Percentiles rank a stretch among this genome's conserved stretches.
phyloP scores from a whole-genome alignment of 2,329 filamentous ascomycete genomes.

The Phaeosphaeria sp. region DNA sequence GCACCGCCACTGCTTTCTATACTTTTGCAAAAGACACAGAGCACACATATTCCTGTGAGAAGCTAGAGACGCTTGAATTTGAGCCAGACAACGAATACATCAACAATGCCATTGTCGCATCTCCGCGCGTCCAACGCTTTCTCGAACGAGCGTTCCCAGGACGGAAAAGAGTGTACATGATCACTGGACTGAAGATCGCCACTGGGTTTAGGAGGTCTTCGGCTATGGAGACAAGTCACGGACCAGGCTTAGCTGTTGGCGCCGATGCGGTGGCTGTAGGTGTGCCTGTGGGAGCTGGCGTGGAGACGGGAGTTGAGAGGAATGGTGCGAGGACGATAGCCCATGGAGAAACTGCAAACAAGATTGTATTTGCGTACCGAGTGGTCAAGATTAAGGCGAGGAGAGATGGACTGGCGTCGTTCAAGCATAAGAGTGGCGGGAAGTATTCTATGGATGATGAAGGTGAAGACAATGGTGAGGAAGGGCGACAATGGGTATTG shows the following conservation, averaged over 20 bases:
- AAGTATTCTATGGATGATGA: constrained; percentile 2
- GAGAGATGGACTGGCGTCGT: neutral
- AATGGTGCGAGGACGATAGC: neutral
- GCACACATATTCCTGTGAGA: constrained; percentile 6
- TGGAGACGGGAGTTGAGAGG: neutral
- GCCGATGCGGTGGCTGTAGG: neutral
- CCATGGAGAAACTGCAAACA: neutral
- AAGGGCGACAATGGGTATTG: neutral
- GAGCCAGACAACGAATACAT: constrained; percentile 5
- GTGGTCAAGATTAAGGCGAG: constrained; percentile 2
- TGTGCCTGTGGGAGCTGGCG: neutral
- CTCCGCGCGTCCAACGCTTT: neutral
- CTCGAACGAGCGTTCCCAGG: neutral
- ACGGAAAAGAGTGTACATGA: constrained; percentile 5
- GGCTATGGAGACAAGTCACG: neutral
- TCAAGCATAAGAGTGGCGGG: constrained; percentile 2
- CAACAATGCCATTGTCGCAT: constrained; percentile 1
- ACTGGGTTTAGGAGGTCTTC: constrained; percentile 1
- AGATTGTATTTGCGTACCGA: constrained; percentile 8
- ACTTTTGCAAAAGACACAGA: constrained; percentile 1
- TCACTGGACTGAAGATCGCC: constrained; percentile 6
- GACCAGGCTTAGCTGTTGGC: neutral
- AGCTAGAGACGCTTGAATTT: constrained; percentile 8
- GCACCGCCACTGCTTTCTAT: constrained; percentile 1
- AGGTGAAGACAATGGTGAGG: neutral